Base-by-base conservation (phyloP, 1,284 basidiomycete species). In the Phellopilus nigrolimitatus region DNA sequence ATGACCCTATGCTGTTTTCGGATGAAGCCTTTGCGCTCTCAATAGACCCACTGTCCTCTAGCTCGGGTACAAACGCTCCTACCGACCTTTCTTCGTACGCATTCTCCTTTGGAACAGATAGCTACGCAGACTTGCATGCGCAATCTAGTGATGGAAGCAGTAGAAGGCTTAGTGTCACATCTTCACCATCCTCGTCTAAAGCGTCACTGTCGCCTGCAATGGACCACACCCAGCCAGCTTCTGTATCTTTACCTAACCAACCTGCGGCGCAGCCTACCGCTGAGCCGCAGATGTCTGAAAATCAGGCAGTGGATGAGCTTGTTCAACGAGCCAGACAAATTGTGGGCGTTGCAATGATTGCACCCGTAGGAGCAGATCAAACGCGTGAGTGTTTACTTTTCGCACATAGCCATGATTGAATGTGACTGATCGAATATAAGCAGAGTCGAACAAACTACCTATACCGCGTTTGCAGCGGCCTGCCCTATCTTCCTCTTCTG, bases 401-500 rank as follows among this genome's bases (percentile, higher is more conserved):
- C 22, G 17, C 43, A 15, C 6, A 34, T 15, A 19, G 21, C 27
- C 21, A 1, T 33, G 2, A 13, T 40, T 30, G 40, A n/a, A 8
- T 41, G 17, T 12, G n/a, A 5, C 12, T 30, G 12, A 28, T 33
- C n/a, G 10, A 30, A 6, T 37, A 15, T 5, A 37, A 5, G 3
- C 8, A 37, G 34, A 37, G 2, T 37, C 34, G 10, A 17, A 59
- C 15, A 71, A 68, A 42, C 62, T 71, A 1, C 70, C 74, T 17
- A 71, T 71, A 33, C 66, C 71, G n/a, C 62, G 68, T 21, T 60
- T 70, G 15, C 62, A 67, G 5, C 64, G 64, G 13, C 58, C 19
- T 51, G 47, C 38, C 22, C 55, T 41, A 28, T 19, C 64, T 61
- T 13, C 69, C 64, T 44, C 70, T 65, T 21, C 66, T 63, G 28